Evolutionary conservation across 2,329 filamentous ascomycete species (phyloP), one percentile per base, ranked within the genome.

Genomic region (Chaetomiaceae sp.): DNA sequence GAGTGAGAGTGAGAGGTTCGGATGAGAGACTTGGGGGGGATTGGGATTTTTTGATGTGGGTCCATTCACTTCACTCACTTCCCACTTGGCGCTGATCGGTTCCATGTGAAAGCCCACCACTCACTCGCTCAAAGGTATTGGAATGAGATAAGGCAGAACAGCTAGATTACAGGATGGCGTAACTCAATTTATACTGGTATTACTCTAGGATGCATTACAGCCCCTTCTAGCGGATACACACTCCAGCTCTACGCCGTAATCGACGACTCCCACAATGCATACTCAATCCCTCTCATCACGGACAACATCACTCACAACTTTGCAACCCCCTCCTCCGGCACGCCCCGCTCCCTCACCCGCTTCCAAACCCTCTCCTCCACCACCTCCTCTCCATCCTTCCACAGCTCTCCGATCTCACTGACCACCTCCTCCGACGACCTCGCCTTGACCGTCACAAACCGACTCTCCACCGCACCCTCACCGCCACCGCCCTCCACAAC

Each of bases 401-500:
- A 65, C 18, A 81, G 67, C 37, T 75, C 71, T 21, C 73, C 72
- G 16, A 75, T 70, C 1, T 64, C 69, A n/a, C 80, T 62, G 16
- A 66, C 63, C 21, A 64, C 65, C 65, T 82, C 79, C 56, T 76
- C 64, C 40, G 81, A 60, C 2, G 74, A 79, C 69, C 72, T 79
- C 5, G 79, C 76, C 62, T 70, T 72, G 51, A 84, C 68, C 30
- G 58, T 69, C 13, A 69, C 71, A 25, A 76, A 80, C 9, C 66
- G 71, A 16, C 55, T 58, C 56, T 61, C 47, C 18, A 64, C 53
- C 7, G n/a, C 48, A 45, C 1, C 63, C 40, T 69, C 62, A 2
- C 13, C 47, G 14, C n/a, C 20, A 18, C 20, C 11, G 30, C 3
- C 64, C 38, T 70, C 63, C 2, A 74, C 71, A 1, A 66, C 74